Evolutionary conservation across 2,329 filamentous ascomycete genomes (phyloP).

Genomic region (Macrophomina phaseolina): DNA sequence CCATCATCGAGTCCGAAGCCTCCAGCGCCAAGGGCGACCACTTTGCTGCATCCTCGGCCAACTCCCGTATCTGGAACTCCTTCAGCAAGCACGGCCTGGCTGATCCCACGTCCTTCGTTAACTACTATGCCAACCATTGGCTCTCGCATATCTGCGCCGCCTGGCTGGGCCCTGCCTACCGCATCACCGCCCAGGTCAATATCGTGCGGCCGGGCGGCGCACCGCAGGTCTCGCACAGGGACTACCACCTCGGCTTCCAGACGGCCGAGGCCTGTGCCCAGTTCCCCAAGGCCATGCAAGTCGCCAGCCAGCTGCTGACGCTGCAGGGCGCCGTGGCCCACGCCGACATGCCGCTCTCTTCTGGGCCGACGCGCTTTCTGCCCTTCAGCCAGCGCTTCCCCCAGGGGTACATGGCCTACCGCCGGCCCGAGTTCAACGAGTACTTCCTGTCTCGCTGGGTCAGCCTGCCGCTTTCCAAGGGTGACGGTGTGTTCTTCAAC

Average conservation of each 20-base stretch:
- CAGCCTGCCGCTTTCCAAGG: constrained; percentile 57
- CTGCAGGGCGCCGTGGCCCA: constrained; percentile 69
- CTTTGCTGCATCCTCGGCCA: constrained; percentile 62
- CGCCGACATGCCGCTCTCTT: constrained; percentile 63
- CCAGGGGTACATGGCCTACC: constrained; percentile 64
- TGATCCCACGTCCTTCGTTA: constrained; percentile 59
- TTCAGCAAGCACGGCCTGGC: constrained; percentile 65
- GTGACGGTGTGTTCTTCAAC: constrained; percentile 69
- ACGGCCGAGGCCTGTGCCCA: constrained; percentile 52
- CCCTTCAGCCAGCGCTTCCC: constrained; percentile 66
- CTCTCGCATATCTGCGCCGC: constrained; percentile 58
- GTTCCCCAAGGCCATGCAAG: constrained; percentile 61
- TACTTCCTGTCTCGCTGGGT: constrained; percentile 62
- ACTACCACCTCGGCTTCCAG: constrained; percentile 70
- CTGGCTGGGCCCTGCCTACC: constrained; percentile 66
- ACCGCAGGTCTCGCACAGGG: constrained; percentile 64
- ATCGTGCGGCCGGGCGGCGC: constrained; percentile 64
- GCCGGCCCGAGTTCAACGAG: constrained; percentile 57
- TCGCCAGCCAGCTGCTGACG: constrained; percentile 63
- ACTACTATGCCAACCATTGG: constrained; percentile 67
- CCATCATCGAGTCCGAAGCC: constrained; percentile 56
- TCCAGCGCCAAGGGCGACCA: constrained; percentile 60
- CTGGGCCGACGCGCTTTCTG: constrained; percentile 65
- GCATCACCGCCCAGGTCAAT: constrained; percentile 67
- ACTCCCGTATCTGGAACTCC: constrained; percentile 70